Base-by-base conservation (phyloP, 2,329 filamentous ascomycete genomes). In the Akanthomyces muscarius region DNA sequence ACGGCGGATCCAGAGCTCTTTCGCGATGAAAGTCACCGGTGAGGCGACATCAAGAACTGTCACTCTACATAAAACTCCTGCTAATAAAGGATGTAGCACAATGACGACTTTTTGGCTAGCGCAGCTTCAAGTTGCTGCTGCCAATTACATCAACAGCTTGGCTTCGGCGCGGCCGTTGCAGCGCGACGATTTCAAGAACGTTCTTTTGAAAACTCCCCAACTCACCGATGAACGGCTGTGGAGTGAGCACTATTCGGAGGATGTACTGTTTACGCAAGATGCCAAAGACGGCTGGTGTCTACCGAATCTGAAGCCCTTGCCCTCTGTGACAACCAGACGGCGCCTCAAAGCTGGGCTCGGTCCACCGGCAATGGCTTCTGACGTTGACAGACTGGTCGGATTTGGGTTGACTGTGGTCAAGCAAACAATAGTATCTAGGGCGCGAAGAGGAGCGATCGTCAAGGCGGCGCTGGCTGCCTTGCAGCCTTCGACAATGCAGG, bases 101-200 rank as follows among this genome's bases (percentile, higher is more conserved):
- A 72, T 76, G 70, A 75, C 74, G 0, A 64, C 71, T 3, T 76
- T 76, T 53, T 76, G 74, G 71, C 67, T 76, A 3, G 66, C 73
- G 23, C 71, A 73, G n/a, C 70, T 76, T 0, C 71, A 73, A 18
- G 58, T 71, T 3, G 71, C 74, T 1, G 67, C 73, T 8, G 62
- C 71, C 1, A 65, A 66, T 13, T 71, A 70, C 55, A 68, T 70
- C 48, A 55, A 67, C 3, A 54, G 64, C 8, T 65, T 1, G 25
- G 56, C 14, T 33, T 61, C 2, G 30, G 41, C 1, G 57, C 64
- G 47, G 33, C 45, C 1, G 66, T 67, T 70, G 2, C 23, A 62
- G 0, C 64, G 53, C 1, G 56, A 63, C 5, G 67, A 65, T 28
- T 75, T 74, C 14, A 66, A 66, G 3, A 38, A 66, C 0, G 68